Evolutionary conservation across 352 stramenopile species (phyloP).

Genomic region (Phytophthora pinifolia): DNA sequence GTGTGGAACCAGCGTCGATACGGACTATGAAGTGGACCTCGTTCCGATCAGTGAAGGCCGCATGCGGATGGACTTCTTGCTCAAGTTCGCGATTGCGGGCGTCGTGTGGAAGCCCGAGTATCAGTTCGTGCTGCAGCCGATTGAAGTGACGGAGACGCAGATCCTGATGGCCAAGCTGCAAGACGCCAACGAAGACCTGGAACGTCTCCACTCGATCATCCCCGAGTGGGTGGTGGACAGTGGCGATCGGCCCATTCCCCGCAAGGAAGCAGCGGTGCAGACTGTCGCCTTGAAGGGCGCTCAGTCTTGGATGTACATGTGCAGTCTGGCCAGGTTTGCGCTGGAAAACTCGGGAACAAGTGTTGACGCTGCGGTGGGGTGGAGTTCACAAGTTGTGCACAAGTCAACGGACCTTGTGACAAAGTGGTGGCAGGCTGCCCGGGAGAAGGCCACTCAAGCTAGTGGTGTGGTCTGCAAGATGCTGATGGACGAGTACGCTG

Average conservation of each 20-base stretch:
- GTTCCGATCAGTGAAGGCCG: conserved; percentile 25
- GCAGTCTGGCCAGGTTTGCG: conserved; percentile 8
- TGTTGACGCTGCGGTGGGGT: conserved; percentile 6
- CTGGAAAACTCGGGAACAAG: conserved; percentile 14
- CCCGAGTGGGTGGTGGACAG: conserved; percentile 21
- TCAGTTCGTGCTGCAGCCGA: conserved; percentile 30
- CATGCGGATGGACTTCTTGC: conserved; percentile 25
- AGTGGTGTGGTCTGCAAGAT: conserved; percentile 5
- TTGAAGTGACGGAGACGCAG: conserved; percentile 30
- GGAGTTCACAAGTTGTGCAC: neutral
- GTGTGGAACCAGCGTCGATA: conserved; percentile 1
- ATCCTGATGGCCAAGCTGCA: conserved; percentile 27
- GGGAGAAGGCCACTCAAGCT: conserved; percentile 4
- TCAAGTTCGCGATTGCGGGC: conserved; percentile 28
- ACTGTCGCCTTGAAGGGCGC: conserved; percentile 18
- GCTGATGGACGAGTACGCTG: conserved; percentile 12
- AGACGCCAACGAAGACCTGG: conserved; percentile 27
- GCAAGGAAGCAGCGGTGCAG: conserved; percentile 16
- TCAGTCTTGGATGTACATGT: conserved; percentile 23
- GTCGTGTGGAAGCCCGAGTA: conserved; percentile 32
- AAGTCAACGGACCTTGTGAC: neutral
- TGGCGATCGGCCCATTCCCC: neutral
- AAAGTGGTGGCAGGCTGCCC: conserved; percentile 16
- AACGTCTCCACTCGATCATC: conserved; percentile 28
- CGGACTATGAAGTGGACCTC: conserved; percentile 25